phyloP scores from a whole-genome alignment of 1,284 basidiomycete genomes.

The Chalciporus piperatoides region DNA sequence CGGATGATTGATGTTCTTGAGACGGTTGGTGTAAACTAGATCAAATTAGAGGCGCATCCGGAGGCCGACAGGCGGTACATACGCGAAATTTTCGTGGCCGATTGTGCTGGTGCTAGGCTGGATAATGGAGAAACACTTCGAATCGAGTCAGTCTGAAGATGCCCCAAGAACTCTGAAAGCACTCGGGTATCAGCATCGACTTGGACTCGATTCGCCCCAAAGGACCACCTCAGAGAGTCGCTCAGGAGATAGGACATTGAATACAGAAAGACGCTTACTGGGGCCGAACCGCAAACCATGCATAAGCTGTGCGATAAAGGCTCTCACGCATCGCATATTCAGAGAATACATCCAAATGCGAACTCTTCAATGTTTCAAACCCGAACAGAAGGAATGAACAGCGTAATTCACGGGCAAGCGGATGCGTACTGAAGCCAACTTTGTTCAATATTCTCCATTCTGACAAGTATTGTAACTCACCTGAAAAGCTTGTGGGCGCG shows the following conservation, averaged over 20 bases:
- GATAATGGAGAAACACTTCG: constrained; percentile 65
- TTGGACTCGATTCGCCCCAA: constrained; percentile 89
- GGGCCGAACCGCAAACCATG: constrained; percentile 90
- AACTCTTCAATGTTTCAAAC: constrained; percentile 89
- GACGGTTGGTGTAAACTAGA: constrained; percentile 54
- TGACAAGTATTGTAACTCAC: constrained; percentile 38
- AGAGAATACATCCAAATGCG: constrained; percentile 79
- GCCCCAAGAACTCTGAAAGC: constrained; percentile 78
- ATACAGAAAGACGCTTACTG: constrained; percentile 53
- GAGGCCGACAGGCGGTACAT: constrained; percentile 22
- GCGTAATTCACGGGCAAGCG: constrained; percentile 84
- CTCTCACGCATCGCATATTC: constrained; percentile 77
- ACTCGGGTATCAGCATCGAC: constrained; percentile 86
- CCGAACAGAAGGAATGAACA: constrained; percentile 91
- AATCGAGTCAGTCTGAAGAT: constrained; percentile 72
- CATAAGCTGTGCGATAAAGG: constrained; percentile 78
- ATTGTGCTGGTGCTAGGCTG: constrained; percentile 58
- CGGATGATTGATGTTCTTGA: constrained; percentile 67
- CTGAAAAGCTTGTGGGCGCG: constrained; percentile 68
- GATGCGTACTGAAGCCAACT: constrained; percentile 68
- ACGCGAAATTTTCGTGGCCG: constrained; percentile 46
- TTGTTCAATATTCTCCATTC: constrained; percentile 1
- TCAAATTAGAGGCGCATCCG: constrained; percentile 6
- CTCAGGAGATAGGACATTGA: not conserved
- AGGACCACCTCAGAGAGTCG: constrained; percentile 73